Evolutionary conservation across 2,329 filamentous ascomycete species (phyloP).

Genomic region (Teratosphaeria zuluensis): DNA sequence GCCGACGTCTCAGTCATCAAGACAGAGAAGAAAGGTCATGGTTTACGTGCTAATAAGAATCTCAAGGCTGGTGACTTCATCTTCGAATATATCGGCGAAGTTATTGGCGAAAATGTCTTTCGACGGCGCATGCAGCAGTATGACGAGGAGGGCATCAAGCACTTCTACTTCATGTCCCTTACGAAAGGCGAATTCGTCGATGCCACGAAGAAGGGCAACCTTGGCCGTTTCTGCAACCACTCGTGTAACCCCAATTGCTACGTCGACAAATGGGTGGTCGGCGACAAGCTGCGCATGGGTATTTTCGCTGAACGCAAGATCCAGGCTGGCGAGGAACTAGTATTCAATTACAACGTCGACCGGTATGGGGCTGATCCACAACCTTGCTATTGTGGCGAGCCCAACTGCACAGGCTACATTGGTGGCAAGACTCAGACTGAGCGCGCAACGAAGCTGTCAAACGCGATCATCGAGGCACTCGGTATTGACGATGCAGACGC

Average conservation of each 20-base stretch:
- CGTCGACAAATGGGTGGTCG: constrained; percentile 98
- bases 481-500: constrained; percentile 87
- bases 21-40: constrained; percentile 95
- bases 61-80: constrained; percentile 82
- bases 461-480: constrained; percentile 84
- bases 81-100: constrained; percentile 96
- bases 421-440: constrained; percentile 97
- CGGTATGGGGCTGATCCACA: constrained; percentile 94
- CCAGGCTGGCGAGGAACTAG: constrained; percentile 81
- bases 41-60: constrained; percentile 70
- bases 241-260: constrained; percentile 98
- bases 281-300: constrained; percentile 94
- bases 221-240: constrained; percentile 96
- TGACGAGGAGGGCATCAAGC: constrained; percentile 91
- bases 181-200: constrained; percentile 95
- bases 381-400: constrained; percentile 90
- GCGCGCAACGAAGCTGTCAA: constrained; percentile 80
- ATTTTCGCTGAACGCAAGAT: constrained; percentile 87
- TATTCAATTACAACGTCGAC: constrained; percentile 99
- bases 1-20: constrained; percentile 91
- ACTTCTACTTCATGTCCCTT: constrained; percentile 99
- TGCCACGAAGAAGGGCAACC: constrained; percentile 90
- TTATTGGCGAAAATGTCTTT: constrained; percentile 88
- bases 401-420: constrained; percentile 92
- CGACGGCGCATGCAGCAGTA: constrained; percentile 86